These are phyloP conservation scores for Alternaria metachromatica DNA, from an alignment of 2,329 filamentous ascomycete species.

Conservation along the genomic window DNA sequence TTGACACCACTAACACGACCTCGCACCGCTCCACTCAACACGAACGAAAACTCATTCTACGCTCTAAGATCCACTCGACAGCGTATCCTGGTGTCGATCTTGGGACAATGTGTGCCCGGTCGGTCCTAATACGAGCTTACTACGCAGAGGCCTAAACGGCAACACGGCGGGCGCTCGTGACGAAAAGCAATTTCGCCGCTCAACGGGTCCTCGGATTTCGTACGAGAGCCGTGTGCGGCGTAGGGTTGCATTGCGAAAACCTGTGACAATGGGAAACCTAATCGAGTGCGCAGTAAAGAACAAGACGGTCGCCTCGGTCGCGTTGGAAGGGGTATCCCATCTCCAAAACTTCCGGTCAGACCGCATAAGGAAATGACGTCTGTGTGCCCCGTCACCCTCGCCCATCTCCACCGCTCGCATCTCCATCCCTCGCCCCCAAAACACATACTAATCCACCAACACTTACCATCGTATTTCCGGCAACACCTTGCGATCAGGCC, in stretches of 20 bases:
- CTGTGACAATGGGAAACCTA: neutral
- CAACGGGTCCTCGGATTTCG: neutral
- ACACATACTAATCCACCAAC: neutral
- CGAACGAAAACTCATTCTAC: slow-evolving; percentile 9
- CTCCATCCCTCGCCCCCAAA: neutral
- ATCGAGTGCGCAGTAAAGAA: neutral
- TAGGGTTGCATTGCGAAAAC: slow-evolving; percentile 4
- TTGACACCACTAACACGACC: neutral
- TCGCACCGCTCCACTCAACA: neutral
- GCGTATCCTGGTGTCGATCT: slow-evolving; percentile 9
- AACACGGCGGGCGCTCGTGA: neutral
- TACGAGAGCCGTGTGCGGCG: neutral
- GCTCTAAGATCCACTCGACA: neutral
- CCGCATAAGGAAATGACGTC: slow-evolving; percentile 2
- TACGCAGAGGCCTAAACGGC: neutral
- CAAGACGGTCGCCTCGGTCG: neutral
- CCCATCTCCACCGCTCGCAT: neutral
- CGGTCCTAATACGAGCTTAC: slow-evolving; percentile 15
- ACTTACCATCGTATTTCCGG: no score
- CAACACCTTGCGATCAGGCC: neutral
- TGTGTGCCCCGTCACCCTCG: neutral
- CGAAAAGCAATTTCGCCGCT: slow-evolving; percentile 4
- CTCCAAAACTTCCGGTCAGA: neutral
- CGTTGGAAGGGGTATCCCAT: neutral
- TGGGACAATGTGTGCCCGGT: neutral